Percentiles rank a stretch among this genome's conserved stretches.
Evolutionary conservation across 352 stramenopile genomes (phyloP).

Genomic region (Pythium brachiatum): DNA sequence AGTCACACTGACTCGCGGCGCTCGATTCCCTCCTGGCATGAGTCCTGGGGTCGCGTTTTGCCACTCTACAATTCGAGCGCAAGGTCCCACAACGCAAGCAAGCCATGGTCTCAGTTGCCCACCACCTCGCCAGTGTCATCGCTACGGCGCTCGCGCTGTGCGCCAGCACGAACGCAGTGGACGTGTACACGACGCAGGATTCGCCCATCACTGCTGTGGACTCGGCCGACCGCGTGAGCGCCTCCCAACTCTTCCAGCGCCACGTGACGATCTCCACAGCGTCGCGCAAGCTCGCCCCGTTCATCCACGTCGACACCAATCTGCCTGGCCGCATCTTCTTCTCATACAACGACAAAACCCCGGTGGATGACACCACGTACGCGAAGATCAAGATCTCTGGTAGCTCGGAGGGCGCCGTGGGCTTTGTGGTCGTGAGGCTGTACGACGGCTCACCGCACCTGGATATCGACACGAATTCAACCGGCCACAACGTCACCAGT

Average conservation of each 20-base stretch:
- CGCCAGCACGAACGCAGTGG: background rate
- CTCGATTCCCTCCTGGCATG: no score
- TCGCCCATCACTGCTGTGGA: background rate
- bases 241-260: background rate
- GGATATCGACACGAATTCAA: background rate
- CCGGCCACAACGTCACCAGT: background rate
- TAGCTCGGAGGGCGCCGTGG: background rate
- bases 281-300: background rate
- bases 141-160: background rate
- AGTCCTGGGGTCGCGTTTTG: no score
- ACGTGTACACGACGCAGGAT: background rate
- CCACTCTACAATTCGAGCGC: conserved; percentile 35
- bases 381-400: background rate
- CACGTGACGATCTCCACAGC: background rate
- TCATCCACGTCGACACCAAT: background rate
- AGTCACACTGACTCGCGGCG: no score
- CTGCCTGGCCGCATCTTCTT: background rate
- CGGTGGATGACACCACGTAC: background rate
- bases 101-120: background rate
- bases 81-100: conserved; percentile 18
- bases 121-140: background rate
- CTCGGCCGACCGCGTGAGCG: background rate
- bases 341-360: background rate
- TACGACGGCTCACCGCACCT: background rate
- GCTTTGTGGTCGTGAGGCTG: background rate